Evolutionary conservation across 805 yeast species (phyloP), one percentile per base, ranked within the genome.

Genomic region (Saturnispora sekii): DNA sequence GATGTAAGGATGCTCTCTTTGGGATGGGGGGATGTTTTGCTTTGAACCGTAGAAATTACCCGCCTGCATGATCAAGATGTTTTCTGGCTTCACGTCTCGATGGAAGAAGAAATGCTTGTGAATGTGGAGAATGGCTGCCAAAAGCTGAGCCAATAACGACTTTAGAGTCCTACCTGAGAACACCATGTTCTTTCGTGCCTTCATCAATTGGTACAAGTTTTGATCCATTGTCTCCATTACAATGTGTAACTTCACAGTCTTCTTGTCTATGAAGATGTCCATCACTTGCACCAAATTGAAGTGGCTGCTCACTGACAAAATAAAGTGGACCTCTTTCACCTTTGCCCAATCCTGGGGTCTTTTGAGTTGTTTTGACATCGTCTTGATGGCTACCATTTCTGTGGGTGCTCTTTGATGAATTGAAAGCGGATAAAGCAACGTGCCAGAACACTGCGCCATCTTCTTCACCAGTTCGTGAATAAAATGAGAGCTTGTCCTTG

Each of bases 71-170:
- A 89, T 76, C 52, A 90, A 72, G 21, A 90, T 81, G 62, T 90
- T 90, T 57, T 90, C 97, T 0, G 98, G 97, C 62, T 90, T 90
- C 40, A 90, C 72, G 67, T 90, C 98, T 46, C 98, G 74, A 61
- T 90, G 97, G 56, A 81, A 81, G 56, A 71, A 85, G 10, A 74
- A 73, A 53, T 70, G 66, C 26, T 62, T 59, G 56, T 86, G 98
- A 45, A 90, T 87, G 61, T 90, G 97, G 46, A 77, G 74, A 28
- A 89, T 70, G 4, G 93, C 98, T 45, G 74, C 70, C 46, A 86
- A 66, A 1, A 89, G 61, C 60, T 89, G 97, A 10, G 79, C 63
- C 39, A 84, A 60, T 37, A 87, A 78, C 39, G 87, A 77, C 54
- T 72, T 79, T 49, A 85, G 60, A 3, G 87, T 77, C 28, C 63